A percentile compares a stretch with the other conserved stretches of the same genome.
phyloP scores from a whole-genome alignment of 2,329 filamentous ascomycete species.

The Xylaria sp. region DNA sequence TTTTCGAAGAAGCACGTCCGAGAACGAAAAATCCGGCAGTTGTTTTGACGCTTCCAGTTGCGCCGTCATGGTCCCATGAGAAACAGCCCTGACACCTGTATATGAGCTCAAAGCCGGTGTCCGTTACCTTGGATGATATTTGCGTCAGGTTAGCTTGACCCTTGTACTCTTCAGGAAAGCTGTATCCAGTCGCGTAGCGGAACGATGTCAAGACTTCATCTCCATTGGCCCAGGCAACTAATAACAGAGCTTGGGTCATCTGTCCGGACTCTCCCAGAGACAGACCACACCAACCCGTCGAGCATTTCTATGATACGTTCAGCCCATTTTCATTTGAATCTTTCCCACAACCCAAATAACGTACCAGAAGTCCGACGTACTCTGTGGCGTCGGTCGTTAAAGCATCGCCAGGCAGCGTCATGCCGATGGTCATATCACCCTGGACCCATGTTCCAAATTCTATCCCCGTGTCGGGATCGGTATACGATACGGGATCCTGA shows the following conservation, averaged over 20 bases:
- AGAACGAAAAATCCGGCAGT: conserved; percentile 58
- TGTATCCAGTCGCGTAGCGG: conserved; percentile 68
- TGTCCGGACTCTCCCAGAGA: conserved; percentile 50
- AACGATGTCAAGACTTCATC: conserved; percentile 67
- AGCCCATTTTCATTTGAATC: conserved; percentile 13
- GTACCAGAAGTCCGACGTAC: conserved; percentile 48
- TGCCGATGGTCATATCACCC: conserved; percentile 45
- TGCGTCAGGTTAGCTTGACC: conserved; percentile 71
- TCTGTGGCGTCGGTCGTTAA: conserved; percentile 47
- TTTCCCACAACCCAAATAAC: conserved; percentile 20
- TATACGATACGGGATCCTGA: conserved; percentile 45
- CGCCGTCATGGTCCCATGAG: conserved; percentile 63
- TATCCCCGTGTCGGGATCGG: conserved; percentile 47
- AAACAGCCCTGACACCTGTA: conserved; percentile 72
- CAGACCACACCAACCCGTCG: conserved; percentile 48
- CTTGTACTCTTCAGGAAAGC: conserved; percentile 66
- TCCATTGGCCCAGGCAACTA: conserved; percentile 67
- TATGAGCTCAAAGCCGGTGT: conserved; percentile 68
- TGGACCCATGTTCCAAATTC: conserved; percentile 48
- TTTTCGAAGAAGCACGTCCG: conserved; percentile 64
- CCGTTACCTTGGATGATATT: conserved; percentile 67
- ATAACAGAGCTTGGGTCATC: conserved; percentile 54
- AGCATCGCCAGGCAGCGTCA: conserved; percentile 47
- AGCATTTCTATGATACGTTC: conserved; percentile 44
- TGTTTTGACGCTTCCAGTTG: conserved; percentile 56